Percentiles rank a stretch among this genome's conserved stretches.
These are phyloP conservation scores for Trichothecium sympodiale DNA, from an alignment of 2,329 filamentous ascomycete genomes.

Conservation along the genomic window DNA sequence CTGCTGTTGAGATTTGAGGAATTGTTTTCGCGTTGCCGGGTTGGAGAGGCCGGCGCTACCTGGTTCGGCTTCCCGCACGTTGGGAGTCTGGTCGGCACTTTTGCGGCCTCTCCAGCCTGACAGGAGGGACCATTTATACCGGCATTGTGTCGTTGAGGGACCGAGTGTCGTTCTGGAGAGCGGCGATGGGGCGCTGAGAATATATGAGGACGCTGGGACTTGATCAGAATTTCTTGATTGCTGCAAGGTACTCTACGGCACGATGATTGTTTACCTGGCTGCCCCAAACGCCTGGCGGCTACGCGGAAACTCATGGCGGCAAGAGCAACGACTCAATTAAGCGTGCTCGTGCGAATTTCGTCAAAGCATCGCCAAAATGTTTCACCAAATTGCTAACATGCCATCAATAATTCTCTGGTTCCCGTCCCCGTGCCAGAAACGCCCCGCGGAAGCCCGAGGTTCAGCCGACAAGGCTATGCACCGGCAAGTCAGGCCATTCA, in stretches of 20 bases:
- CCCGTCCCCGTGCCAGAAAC: no score
- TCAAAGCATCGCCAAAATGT: no score
- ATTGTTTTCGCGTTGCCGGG: slow-evolving; percentile 28
- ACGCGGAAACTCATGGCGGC: slow-evolving; percentile 52
- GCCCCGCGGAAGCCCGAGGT: not conserved
- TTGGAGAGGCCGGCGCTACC: slow-evolving; percentile 26
- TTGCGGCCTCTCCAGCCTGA: slow-evolving; percentile 25
- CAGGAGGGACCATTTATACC: slow-evolving; percentile 31
- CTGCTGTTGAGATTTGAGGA: slow-evolving; percentile 18
- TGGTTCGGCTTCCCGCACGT: slow-evolving; percentile 14
- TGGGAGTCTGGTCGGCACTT: slow-evolving; percentile 14
- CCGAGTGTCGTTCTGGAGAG: slow-evolving; percentile 1
- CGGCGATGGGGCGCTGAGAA: slow-evolving; percentile 12
- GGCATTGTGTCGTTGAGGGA: slow-evolving; percentile 17
- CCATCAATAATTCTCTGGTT: no score
- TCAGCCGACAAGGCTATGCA: no score
- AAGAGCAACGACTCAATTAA: not conserved
- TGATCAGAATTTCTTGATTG: slow-evolving; percentile 4
- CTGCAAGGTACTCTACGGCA: not conserved
- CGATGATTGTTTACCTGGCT: slow-evolving; percentile 38
- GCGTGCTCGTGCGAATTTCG: not conserved
- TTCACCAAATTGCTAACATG: no score
- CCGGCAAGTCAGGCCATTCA: no score
- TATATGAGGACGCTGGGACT: slow-evolving; percentile 3
- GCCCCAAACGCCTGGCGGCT: slow-evolving; percentile 49